These are phyloP conservation scores for Hyphopichia buzzinii DNA, from an alignment of 1,139 yeast genomes.

Conservation along the genomic window DNA sequence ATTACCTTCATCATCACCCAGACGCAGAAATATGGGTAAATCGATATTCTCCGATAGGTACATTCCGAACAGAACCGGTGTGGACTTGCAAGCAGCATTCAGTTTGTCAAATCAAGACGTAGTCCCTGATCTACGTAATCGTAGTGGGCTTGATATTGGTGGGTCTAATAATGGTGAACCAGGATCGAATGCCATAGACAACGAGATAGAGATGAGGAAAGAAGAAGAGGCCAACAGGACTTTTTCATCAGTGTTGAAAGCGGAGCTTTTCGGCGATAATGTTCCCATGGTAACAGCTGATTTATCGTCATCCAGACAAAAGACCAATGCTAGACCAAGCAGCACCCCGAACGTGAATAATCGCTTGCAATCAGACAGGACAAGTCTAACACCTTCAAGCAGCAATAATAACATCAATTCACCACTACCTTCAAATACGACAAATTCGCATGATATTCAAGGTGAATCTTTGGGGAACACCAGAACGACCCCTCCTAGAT, in stretches of 20 bases:
- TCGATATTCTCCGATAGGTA: constrained; percentile 73
- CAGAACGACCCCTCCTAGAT: constrained; percentile 22
- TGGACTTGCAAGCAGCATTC: constrained; percentile 87
- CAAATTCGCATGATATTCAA: constrained; percentile 2
- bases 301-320: constrained; percentile 13
- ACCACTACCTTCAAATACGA: constrained; percentile 1
- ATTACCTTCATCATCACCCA: constrained; percentile 34
- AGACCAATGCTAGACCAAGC: constrained; percentile 7
- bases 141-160: constrained; percentile 2
- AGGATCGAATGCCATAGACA: constrained; percentile 26
- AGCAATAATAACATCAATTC: constrained; percentile 1
- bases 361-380: neutral
- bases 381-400: constrained; percentile 1
- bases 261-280: constrained; percentile 88
- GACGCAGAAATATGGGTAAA: constrained; percentile 40
- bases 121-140: constrained; percentile 34
- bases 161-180: constrained; percentile 1
- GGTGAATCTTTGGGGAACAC: constrained; percentile 2
- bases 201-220: constrained; percentile 64
- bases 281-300: constrained; percentile 57
- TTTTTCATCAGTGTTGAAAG: constrained; percentile 79
- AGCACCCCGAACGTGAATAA: constrained; percentile 1
- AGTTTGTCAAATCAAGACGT: constrained; percentile 54
- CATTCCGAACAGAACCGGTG: constrained; percentile 82
- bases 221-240: constrained; percentile 86